Conservation (phyloP, 306 rosid species). For the Lotus japonicus region DNA sequence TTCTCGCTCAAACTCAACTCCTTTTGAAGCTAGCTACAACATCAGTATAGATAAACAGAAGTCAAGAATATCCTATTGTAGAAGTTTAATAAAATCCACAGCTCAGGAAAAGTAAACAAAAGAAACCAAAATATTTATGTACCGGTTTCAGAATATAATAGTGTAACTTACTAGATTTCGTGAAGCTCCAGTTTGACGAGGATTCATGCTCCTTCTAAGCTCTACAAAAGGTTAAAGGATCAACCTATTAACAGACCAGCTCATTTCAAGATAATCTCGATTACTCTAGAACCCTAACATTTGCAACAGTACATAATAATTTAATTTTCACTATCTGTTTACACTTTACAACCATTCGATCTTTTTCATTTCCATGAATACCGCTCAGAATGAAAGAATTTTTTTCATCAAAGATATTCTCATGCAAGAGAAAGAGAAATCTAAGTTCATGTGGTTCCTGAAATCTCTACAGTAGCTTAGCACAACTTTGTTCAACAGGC, state of each 20-base stretch:
- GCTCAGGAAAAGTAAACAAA: background rate
- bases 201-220: slow-evolving; percentile 58
- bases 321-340: slow-evolving; percentile 8
- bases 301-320: background rate
- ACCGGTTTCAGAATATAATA: slow-evolving; percentile 23
- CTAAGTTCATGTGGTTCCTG: background rate
- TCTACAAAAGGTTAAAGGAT: slow-evolving; percentile 41
- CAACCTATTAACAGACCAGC: slow-evolving; percentile 6
- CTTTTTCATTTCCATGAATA: too few species aligned
- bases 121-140: background rate
- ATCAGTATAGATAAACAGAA: slow-evolving; percentile 20
- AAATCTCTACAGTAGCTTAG: slow-evolving; percentile 2
- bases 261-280: slow-evolving; percentile 16
- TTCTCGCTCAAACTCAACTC: slow-evolving; percentile 72
- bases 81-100: background rate
- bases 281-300: background rate
- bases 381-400: slow-evolving; percentile 12
- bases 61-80: slow-evolving; percentile 17
- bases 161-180: slow-evolving; percentile 43
- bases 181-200: slow-evolving; percentile 47
- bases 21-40: slow-evolving; percentile 64
- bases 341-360: too few species aligned
- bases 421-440: background rate
- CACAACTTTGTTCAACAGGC: slow-evolving; percentile 8
- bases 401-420: background rate